phyloP scores from a whole-genome alignment of 225 moss, liverwort and hornwort species.

The Polytrichum formosum region DNA sequence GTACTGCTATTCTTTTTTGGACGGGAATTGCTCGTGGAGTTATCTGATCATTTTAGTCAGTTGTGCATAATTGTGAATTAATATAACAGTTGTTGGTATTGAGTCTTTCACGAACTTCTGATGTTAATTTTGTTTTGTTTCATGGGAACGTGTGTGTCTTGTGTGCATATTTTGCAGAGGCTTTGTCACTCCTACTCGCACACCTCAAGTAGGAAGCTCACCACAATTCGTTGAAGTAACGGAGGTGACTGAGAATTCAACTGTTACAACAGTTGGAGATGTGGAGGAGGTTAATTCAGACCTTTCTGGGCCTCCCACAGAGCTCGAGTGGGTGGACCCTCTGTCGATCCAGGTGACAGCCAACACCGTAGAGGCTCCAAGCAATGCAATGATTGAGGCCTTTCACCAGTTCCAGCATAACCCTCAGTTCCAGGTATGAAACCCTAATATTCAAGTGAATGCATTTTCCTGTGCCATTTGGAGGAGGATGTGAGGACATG shows the following conservation, averaged over 20 bases:
- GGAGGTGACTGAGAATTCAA: slow-evolving; percentile 29
- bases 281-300: slow-evolving; percentile 43
- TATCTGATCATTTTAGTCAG: no score
- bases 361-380: slow-evolving; percentile 36
- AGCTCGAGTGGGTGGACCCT: slow-evolving; percentile 76
- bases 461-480: not conserved
- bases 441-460: not conserved
- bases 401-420: slow-evolving; percentile 84
- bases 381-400: slow-evolving; percentile 63
- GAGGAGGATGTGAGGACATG: not conserved
- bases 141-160: no score
- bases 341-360: slow-evolving; percentile 40
- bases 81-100: not conserved
- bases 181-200: not conserved
- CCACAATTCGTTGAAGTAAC: slow-evolving; percentile 36
- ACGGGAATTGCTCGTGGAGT: no score
- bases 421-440: slow-evolving; percentile 65
- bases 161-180: not conserved
- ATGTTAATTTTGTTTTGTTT: no score
- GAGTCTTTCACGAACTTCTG: not conserved
- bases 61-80: no score
- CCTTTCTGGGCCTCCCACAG: slow-evolving; percentile 25
- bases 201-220: not conserved
- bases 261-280: slow-evolving; percentile 41
- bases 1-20: no score